phyloP scores from a whole-genome alignment of 352 stramenopile species.

The Phytopythium mirpurense region DNA sequence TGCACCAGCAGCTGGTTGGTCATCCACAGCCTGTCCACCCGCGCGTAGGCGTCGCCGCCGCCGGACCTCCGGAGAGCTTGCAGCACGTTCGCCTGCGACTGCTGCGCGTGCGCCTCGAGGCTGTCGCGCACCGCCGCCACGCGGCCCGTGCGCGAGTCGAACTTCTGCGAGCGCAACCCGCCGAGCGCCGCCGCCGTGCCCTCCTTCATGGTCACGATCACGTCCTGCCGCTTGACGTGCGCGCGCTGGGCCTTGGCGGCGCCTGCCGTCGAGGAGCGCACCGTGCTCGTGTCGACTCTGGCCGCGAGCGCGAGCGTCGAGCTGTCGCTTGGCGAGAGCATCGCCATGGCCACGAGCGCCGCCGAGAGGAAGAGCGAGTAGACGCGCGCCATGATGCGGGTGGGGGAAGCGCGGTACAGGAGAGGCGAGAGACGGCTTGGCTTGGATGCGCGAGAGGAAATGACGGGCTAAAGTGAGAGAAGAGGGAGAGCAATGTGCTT shows the following conservation, averaged over 20 bases:
- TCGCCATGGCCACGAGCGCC: constrained; percentile 4
- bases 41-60: constrained; percentile 14
- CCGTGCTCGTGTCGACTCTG: not conserved
- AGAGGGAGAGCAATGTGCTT: not conserved
- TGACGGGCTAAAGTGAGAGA: not conserved
- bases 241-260: constrained; percentile 12
- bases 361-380: constrained; percentile 18
- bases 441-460: not conserved
- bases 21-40: constrained; percentile 48
- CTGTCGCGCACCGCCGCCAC: constrained; percentile 25
- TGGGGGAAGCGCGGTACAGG: not conserved
- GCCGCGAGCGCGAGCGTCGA: constrained; percentile 3
- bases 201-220: constrained; percentile 50
- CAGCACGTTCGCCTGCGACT: constrained; percentile 27
- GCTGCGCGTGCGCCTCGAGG: constrained; percentile 27
- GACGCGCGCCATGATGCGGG: constrained; percentile 16
- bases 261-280: not conserved
- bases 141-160: constrained; percentile 21
- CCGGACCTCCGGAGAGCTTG: constrained; percentile 18
- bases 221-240: constrained; percentile 28
- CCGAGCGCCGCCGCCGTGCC: constrained; percentile 21
- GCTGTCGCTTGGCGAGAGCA: constrained; percentile 3
- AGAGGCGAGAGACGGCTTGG: not conserved
- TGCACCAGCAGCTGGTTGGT: constrained; percentile 58
- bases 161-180: constrained; percentile 28